Evolutionary conservation across 2,329 filamentous ascomycete genomes (phyloP), one percentile per base, ranked within the genome.

Genomic region (Lachnellula arida): DNA sequence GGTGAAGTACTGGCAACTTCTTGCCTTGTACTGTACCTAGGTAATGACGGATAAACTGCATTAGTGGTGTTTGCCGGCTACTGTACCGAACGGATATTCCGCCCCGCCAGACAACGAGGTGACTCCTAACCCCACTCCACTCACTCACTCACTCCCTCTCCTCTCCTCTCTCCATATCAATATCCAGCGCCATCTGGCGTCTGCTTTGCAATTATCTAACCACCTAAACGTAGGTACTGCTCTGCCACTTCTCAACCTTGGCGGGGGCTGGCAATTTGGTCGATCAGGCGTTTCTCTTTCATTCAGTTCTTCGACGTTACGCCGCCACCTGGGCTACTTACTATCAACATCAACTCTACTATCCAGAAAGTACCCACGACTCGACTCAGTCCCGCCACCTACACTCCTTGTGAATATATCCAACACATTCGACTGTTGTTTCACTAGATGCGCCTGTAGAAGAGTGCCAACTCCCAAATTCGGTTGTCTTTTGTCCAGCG

Each of bases 171-270:
- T 32, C 28, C 28, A 11, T 32, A 32, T 32, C 28, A 11, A 32
- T 11, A 23, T 47, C 15, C 52, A 49, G 43, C 52, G 52, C 52
- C 52, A 22, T 43, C 37, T 53, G 50, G 50, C 50, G 39, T 37
- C 50, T 53, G 50, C 37, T 40, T 17, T 40, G 7, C 37, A 15
- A 40, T 40, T 40, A 40, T 40, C 32, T 8, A 22, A 22, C 22
- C 2, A 22, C 22, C 22, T 22, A 37, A 40, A 8, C 37, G 17
- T n/a, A 22, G 22, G 22, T 22, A 15, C 14, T 17, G 1, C 9
- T 17, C 37, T 6, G 14, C 37, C 15, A 17, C n/a, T 40, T 40
- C 37, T 40, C 3, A 17, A 5, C n/a, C 2, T 40, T 40, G 5
- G 14, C 5, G 15, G 15, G 15, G 37, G 11, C 37, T 15, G 15